These are phyloP conservation scores for Ascochyta pisi DNA, from an alignment of 2,329 filamentous ascomycete genomes.

Conservation along the genomic window DNA sequence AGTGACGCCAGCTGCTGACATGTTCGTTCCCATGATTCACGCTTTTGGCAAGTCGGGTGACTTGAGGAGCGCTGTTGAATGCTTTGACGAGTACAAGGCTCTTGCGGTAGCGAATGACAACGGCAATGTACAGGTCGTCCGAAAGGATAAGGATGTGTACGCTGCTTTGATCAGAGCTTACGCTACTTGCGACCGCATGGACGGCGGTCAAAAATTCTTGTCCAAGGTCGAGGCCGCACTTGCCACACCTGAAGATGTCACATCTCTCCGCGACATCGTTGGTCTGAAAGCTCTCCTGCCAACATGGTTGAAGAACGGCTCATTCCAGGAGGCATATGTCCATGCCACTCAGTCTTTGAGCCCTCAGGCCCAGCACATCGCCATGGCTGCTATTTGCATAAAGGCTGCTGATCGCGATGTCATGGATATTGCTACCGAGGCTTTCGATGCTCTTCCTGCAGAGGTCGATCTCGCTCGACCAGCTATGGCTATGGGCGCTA, in stretches of 20 bases:
- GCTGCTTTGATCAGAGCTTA: conserved; percentile 92
- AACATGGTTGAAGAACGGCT: conserved; percentile 73
- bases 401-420: conserved; percentile 82
- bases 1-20: conserved; percentile 76
- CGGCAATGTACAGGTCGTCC: conserved; percentile 71
- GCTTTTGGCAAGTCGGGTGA: conserved; percentile 85
- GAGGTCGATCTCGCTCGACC: conserved; percentile 57
- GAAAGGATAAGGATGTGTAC: conserved; percentile 85
- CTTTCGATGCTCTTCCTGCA: conserved; percentile 58
- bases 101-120: conserved; percentile 85
- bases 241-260: conserved; percentile 57
- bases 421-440: conserved; percentile 68
- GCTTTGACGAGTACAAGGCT: conserved; percentile 92
- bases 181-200: conserved; percentile 77
- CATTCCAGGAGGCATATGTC: conserved; percentile 74
- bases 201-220: conserved; percentile 85
- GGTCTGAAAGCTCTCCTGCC: conserved; percentile 79
- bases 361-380: conserved; percentile 63
- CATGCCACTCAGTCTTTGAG: conserved; percentile 71
- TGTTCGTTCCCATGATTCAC: conserved; percentile 94
- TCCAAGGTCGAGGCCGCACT: conserved; percentile 73
- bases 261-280: conserved; percentile 73
- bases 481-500: conserved; percentile 82
- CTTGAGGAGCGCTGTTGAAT: conserved; percentile 85
- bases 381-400: conserved; percentile 76